Evolutionary conservation across 2,329 filamentous ascomycete genomes (phyloP).

Genomic region (Zalaria obscura): DNA sequence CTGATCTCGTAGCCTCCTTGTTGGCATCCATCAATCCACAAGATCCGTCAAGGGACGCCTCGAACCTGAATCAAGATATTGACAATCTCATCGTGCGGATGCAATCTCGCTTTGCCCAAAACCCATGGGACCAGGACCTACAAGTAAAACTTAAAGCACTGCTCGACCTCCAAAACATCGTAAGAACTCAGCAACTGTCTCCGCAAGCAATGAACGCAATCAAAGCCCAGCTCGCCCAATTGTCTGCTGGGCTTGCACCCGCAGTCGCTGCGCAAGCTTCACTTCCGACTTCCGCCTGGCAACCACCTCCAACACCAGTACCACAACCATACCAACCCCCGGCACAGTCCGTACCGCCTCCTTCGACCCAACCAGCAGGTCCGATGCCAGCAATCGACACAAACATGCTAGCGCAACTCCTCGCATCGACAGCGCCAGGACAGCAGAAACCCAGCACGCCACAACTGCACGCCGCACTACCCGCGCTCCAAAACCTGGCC

Average conservation of each 20-base stretch:
- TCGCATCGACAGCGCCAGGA: conserved; percentile 18
- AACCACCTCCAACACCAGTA: conserved; percentile 8
- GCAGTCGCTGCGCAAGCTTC: not conserved
- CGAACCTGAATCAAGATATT: conserved; percentile 71
- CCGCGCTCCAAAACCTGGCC: conserved; percentile 15
- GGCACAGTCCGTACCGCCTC: conserved; percentile 12
- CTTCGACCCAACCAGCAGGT: conserved; percentile 5
- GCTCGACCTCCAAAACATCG: conserved; percentile 66
- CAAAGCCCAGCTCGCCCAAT: conserved; percentile 68
- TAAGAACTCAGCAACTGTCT: conserved; percentile 65
- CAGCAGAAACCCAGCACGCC: conserved; percentile 21
- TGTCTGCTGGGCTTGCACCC: conserved; percentile 41
- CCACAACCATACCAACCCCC: conserved; percentile 12
- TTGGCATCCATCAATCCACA: conserved; percentile 7
- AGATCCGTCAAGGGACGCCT: conserved; percentile 19
- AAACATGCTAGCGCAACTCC: conserved; percentile 15
- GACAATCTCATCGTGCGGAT: conserved; percentile 60
- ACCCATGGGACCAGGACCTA: conserved; percentile 60
- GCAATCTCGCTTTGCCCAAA: conserved; percentile 60
- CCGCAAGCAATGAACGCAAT: conserved; percentile 73
- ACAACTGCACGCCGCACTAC: conserved; percentile 17
- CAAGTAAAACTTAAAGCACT: conserved; percentile 73
- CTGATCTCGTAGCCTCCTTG: conserved; percentile 5
- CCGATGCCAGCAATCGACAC: conserved; percentile 11
- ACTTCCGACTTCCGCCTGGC: conserved; percentile 12